These are phyloP conservation scores for Cinchona pubescens DNA, from an alignment of 257 asterid genomes.

Conservation along the genomic window DNA sequence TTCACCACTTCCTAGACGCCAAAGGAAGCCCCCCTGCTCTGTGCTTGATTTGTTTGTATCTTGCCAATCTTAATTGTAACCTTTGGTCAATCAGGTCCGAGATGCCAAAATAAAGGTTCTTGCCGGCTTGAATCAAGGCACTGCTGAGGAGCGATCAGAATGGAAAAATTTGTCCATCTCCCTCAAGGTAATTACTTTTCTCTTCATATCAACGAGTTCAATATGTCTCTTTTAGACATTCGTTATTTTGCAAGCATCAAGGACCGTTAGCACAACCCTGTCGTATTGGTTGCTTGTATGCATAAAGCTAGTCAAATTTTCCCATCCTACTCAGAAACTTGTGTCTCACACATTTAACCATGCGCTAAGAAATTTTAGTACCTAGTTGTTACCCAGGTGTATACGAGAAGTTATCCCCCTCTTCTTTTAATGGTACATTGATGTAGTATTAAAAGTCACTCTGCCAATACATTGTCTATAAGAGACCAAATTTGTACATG, in stretches of 20 bases:
- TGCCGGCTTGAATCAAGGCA: slow-evolving; percentile 60
- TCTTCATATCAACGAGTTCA: neutral
- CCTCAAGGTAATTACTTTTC: slow-evolving; percentile 58
- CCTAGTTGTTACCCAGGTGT: neutral
- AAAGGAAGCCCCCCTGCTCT: neutral
- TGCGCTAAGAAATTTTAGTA: neutral
- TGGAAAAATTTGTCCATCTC: slow-evolving; percentile 72
- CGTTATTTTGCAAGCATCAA: neutral
- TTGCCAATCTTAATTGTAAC: slow-evolving; percentile 11
- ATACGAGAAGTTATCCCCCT: neutral
- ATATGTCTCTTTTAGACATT: slow-evolving; percentile 1
- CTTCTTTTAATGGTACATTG: neutral
- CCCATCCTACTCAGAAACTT: neutral
- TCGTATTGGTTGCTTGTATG: neutral
- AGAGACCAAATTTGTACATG: neutral
- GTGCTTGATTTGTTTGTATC: neutral
- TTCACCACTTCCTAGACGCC: neutral
- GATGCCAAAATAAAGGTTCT: slow-evolving; percentile 87
- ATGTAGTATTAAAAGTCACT: neutral
- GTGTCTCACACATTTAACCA: neutral
- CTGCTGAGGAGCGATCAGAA: slow-evolving; percentile 68
- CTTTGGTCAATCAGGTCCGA: slow-evolving; percentile 64
- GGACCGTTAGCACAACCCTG: neutral
- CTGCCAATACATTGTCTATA: neutral
- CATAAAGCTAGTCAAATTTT: neutral